Percentiles rank a stretch among this genome's conserved stretches.
These are phyloP conservation scores for Asterochloris sp. DNA, from an alignment of 139 green algal genomes.

Conservation along the genomic window DNA sequence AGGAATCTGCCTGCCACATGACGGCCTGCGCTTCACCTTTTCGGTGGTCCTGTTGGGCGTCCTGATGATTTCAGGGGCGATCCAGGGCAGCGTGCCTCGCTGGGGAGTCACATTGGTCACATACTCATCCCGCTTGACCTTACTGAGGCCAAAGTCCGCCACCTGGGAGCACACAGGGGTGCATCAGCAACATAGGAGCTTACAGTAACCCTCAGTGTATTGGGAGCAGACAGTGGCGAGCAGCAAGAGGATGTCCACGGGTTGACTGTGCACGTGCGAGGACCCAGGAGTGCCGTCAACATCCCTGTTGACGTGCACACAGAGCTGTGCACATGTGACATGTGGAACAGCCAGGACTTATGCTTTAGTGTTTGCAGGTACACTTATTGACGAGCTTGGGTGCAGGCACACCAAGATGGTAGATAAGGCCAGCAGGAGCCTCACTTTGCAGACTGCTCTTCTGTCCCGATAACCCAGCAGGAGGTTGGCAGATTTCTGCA, in stretches of 20 bases:
- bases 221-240: background rate
- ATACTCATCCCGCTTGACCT: conserved; percentile 65
- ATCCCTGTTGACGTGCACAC: no score
- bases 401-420: no score
- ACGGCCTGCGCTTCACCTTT: conserved; percentile 22
- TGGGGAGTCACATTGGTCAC: conserved; percentile 66
- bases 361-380: no score
- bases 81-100: conserved; percentile 78
- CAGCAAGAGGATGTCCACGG: no score
- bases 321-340: no score
- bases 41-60: conserved; percentile 56
- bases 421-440: no score
- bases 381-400: no score
- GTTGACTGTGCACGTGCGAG: background rate
- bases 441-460: conserved; percentile 57
- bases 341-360: no score
- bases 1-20: no score
- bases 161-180: conserved; percentile 21
- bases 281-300: no score
- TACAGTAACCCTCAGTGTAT: background rate
- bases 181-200: background rate
- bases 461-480: conserved; percentile 69
- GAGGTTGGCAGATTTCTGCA: conserved; percentile 37
- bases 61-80: conserved; percentile 75
- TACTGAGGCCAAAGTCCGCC: conserved; percentile 73